Conservation (phyloP, 2,329 filamentous ascomycete genomes). For the Thyridium curvatum region DNA sequence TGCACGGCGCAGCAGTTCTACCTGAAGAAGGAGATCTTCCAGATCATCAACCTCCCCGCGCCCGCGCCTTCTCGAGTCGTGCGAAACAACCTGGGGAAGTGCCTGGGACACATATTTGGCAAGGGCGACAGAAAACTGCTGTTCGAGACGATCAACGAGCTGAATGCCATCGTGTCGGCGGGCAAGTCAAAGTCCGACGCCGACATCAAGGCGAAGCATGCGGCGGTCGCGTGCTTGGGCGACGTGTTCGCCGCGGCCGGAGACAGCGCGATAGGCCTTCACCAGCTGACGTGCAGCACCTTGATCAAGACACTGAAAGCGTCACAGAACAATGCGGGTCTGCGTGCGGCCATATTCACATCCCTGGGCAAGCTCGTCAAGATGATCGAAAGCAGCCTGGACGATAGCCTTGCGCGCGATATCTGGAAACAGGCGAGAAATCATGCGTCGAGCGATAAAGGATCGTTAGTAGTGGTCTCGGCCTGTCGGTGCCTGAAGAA, state of each 20-base stretch:
- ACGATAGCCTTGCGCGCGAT: conserved; percentile 80
- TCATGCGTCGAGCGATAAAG: conserved; percentile 73
- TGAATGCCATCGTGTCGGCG: conserved; percentile 61
- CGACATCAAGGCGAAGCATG: conserved; percentile 69
- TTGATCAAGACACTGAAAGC: conserved; percentile 76
- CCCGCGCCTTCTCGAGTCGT: conserved; percentile 84
- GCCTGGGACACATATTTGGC: conserved; percentile 74
- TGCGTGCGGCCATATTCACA: conserved; percentile 71
- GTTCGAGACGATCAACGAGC: conserved; percentile 90
- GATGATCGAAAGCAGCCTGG: conserved; percentile 70
- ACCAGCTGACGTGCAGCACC: conserved; percentile 65
- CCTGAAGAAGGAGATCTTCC: conserved; percentile 89
- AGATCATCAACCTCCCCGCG: conserved; percentile 76
- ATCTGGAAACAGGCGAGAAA: conserved; percentile 88
- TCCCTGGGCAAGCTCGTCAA: conserved; percentile 69
- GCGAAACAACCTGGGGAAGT: conserved; percentile 80
- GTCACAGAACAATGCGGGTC: conserved; percentile 71
- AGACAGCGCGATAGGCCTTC: conserved; percentile 83
- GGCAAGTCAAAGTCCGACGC: conserved; percentile 71
- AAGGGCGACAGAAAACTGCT: conserved; percentile 86
- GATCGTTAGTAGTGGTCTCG: conserved; percentile 69
- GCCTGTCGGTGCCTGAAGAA: conserved; percentile 75
- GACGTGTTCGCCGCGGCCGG: conserved; percentile 88
- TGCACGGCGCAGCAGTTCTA: conserved; percentile 85
- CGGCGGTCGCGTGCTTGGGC: conserved; percentile 79